Conservation (phyloP, 2,329 filamentous ascomycete genomes). For the Teratosphaeria viscida region DNA sequence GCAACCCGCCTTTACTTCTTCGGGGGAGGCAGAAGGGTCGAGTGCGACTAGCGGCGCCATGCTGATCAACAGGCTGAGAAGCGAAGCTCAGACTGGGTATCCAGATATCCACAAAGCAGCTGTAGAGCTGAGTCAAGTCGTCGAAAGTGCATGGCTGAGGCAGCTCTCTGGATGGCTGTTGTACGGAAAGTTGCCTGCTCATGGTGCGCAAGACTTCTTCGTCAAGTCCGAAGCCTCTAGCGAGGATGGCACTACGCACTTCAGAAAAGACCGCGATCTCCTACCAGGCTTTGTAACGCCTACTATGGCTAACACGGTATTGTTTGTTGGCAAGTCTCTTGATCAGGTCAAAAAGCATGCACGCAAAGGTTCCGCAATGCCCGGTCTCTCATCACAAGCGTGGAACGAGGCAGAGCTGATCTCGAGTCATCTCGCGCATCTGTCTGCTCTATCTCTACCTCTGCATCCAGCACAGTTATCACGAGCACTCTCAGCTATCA, state of each 20-base stretch:
- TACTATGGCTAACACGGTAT: conserved; percentile 66
- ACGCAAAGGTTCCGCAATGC: background rate
- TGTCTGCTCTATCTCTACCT: conserved; percentile 61
- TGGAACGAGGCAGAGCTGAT: conserved; percentile 48
- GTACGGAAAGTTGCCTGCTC: conserved; percentile 70
- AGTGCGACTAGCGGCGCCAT: conserved; percentile 37
- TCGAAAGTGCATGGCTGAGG: conserved; percentile 84
- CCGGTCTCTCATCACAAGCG: background rate
- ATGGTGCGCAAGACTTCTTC: conserved; percentile 80
- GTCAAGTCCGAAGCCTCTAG: conserved; percentile 33
- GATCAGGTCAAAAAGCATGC: conserved; percentile 54
- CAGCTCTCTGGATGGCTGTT: conserved; percentile 85
- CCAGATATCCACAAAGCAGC: conserved; percentile 72
- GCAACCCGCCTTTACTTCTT: conserved; percentile 26
- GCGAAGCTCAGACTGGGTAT: conserved; percentile 78
- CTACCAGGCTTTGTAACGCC: conserved; percentile 71
- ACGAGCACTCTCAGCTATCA: conserved; percentile 62
- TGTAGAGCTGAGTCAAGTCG: conserved; percentile 59
- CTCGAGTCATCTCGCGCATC: conserved; percentile 56
- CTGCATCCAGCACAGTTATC: conserved; percentile 63
- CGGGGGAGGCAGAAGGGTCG: background rate
- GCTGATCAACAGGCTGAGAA: conserved; percentile 66
- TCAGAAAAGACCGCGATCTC: conserved; percentile 47
- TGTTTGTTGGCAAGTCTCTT: conserved; percentile 83
- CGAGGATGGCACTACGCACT: conserved; percentile 35